phyloP scores from a whole-genome alignment of 2,329 filamentous ascomycete species.

The Grosmannia penicillata region DNA sequence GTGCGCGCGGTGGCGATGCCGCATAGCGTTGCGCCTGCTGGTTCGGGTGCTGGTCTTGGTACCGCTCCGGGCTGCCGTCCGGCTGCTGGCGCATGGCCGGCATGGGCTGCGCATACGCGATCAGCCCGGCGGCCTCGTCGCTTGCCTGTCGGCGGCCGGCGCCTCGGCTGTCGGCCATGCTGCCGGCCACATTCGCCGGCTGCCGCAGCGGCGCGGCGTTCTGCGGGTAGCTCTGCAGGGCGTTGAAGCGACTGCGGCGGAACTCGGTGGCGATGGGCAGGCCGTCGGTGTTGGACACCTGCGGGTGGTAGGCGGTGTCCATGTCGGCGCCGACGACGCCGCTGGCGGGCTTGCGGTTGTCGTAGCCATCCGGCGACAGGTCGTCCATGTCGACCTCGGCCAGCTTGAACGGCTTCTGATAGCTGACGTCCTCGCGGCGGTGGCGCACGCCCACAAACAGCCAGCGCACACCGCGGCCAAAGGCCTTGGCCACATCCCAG shows the following conservation, averaged over 20 bases:
- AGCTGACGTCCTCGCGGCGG: constrained; percentile 38
- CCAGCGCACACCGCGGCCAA: constrained; percentile 66
- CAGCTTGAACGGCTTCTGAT: constrained; percentile 18
- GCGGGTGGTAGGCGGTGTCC: constrained; percentile 8
- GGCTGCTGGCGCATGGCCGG: constrained; percentile 4
- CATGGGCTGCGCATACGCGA: constrained; percentile 21
- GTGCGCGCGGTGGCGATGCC: too few species aligned
- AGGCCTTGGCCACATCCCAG: constrained; percentile 71
- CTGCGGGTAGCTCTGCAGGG: constrained; percentile 1
- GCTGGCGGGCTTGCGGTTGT: not conserved
- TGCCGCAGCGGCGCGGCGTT: too few species aligned
- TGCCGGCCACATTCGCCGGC: not conserved
- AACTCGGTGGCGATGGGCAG: constrained; percentile 24
- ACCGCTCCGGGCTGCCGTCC: constrained; percentile 6
- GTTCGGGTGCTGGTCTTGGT: too few species aligned
- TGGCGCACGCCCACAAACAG: constrained; percentile 57
- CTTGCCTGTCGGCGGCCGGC: constrained; percentile 6
- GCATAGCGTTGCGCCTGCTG: too few species aligned
- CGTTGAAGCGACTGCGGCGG: constrained; percentile 16
- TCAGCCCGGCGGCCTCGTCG: constrained; percentile 17
- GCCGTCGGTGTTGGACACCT: constrained; percentile 19
- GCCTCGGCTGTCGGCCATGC: not conserved
- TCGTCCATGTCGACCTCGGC: constrained; percentile 21
- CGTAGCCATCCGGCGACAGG: constrained; percentile 12
- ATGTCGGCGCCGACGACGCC: constrained; percentile 5